phyloP scores from a whole-genome alignment of 345 rosid genomes.

The Fremontodendron californicum region DNA sequence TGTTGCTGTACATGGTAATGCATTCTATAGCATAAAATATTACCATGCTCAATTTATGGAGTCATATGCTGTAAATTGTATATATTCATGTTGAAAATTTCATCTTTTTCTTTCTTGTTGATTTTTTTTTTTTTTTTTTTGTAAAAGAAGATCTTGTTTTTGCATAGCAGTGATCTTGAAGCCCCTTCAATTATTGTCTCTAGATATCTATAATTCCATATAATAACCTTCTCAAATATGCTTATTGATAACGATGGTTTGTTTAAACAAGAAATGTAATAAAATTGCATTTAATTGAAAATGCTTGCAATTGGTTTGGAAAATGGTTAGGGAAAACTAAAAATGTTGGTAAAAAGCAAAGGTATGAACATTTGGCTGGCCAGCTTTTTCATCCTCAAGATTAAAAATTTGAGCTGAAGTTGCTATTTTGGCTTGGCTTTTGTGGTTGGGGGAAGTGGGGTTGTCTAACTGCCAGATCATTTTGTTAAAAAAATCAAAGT shows the following conservation, averaged over 20 bases:
- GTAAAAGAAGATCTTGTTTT: background rate
- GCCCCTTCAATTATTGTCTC: too few species aligned
- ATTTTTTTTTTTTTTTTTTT: conserved; percentile 22
- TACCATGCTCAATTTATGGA: background rate
- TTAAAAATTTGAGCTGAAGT: background rate
- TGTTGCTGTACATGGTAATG: background rate
- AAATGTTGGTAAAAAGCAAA: background rate
- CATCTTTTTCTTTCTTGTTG: conserved; percentile 14
- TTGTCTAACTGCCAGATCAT: background rate
- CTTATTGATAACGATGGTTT: too few species aligned
- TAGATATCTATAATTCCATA: background rate
- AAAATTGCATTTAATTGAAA: background rate
- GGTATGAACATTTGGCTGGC: background rate
- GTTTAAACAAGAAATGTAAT: background rate
- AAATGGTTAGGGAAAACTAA: background rate
- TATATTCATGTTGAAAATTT: background rate
- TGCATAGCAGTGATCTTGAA: too few species aligned
- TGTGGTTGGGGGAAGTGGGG: background rate
- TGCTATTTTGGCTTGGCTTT: background rate
- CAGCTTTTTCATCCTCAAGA: background rate
- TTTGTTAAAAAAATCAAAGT: background rate
- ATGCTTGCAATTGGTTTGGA: too few species aligned
- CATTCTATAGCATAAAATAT: background rate
- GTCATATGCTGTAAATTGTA: background rate
- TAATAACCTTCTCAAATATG: background rate